A percentile compares a stretch with the other conserved stretches of the same genome.
These are phyloP conservation scores for Cytospora leucostoma DNA, from an alignment of 2,329 filamentous ascomycete genomes.

Conservation along the genomic window DNA sequence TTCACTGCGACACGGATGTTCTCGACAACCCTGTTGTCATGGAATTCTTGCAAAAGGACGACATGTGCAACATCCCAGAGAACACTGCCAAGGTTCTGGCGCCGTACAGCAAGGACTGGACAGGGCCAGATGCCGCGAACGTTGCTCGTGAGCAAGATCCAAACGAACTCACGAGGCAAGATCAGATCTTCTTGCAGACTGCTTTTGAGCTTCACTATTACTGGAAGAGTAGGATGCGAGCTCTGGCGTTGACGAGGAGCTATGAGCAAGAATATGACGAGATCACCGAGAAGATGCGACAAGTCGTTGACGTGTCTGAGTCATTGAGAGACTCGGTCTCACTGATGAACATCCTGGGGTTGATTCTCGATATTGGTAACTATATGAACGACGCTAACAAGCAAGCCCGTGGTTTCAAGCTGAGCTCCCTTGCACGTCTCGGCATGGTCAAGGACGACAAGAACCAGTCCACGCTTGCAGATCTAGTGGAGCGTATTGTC, in stretches of 20 bases:
- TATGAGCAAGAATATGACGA: slow-evolving; percentile 92
- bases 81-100: slow-evolving; percentile 90
- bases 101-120: slow-evolving; percentile 96
- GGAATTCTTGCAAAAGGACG: slow-evolving; percentile 93
- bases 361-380: slow-evolving; percentile 97
- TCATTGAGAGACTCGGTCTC: slow-evolving; percentile 87
- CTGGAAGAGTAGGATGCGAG: slow-evolving; percentile 97
- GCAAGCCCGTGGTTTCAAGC: slow-evolving; percentile 96
- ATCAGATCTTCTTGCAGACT: slow-evolving; percentile 92
- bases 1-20: slow-evolving; percentile 89
- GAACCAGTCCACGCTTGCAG: slow-evolving; percentile 94
- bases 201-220: slow-evolving; percentile 95
- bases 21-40: slow-evolving; percentile 89
- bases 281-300: slow-evolving; percentile 78
- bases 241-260: slow-evolving; percentile 78
- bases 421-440: slow-evolving; percentile 86
- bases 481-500: slow-evolving; percentile 94
- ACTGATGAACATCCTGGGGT: slow-evolving; percentile 91
- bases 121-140: slow-evolving; percentile 77
- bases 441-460: slow-evolving; percentile 99
- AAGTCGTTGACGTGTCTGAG: slow-evolving; percentile 86
- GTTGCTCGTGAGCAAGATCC: slow-evolving; percentile 85
- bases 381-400: slow-evolving; percentile 99
- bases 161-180: slow-evolving; percentile 83
- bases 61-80: slow-evolving; percentile 88